Percentiles rank a stretch among this genome's conserved stretches.
These are phyloP conservation scores for Salvia sclarea DNA, from an alignment of 305 asterid genomes.

Conservation along the genomic window DNA sequence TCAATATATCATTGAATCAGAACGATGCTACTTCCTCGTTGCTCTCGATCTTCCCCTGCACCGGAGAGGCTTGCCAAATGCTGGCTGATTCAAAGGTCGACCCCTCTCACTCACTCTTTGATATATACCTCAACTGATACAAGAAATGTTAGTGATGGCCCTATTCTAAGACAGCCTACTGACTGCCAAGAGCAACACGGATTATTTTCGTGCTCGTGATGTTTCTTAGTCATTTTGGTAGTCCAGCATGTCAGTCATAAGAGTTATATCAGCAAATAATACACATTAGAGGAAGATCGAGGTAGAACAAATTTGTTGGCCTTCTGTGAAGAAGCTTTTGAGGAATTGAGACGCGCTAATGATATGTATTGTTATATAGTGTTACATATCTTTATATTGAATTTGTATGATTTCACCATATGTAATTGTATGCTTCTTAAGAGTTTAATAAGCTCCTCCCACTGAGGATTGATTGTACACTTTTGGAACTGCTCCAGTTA, in stretches of 20 bases:
- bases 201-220: background rate
- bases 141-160: background rate
- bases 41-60: slow-evolving; percentile 57
- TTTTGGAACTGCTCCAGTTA: background rate
- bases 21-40: slow-evolving; percentile 62
- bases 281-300: too few species aligned
- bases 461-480: slow-evolving; percentile 19
- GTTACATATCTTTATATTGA: background rate
- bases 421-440: background rate
- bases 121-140: background rate
- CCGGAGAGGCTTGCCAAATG: slow-evolving; percentile 34
- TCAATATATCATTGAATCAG: slow-evolving; percentile 78
- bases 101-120: background rate
- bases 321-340: slow-evolving; percentile 1
- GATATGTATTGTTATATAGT: background rate
- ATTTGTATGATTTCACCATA: slow-evolving; percentile 7
- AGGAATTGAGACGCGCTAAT: background rate
- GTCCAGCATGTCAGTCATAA: background rate
- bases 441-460: slow-evolving; percentile 10
- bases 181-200: too few species aligned
- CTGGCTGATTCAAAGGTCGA: slow-evolving; percentile 26
- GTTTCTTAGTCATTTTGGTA: background rate
- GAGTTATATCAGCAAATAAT: too few species aligned
- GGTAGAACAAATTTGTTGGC: too few species aligned
- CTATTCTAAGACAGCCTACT: background rate